Conservation (phyloP, 2,329 filamentous ascomycete species). For the Aspergillus vadensis region DNA sequence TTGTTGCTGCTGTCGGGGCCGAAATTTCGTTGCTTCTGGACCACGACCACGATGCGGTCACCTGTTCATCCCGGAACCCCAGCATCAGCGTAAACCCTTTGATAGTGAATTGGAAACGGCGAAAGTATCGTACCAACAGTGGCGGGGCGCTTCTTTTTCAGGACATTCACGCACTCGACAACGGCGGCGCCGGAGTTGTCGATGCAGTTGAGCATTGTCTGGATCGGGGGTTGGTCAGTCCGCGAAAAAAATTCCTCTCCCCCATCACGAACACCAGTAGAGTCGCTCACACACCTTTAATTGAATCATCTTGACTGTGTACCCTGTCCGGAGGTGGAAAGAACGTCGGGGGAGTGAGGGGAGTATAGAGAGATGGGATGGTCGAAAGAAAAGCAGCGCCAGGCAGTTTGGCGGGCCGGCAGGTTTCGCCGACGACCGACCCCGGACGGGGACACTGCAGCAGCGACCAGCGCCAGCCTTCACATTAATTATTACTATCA, state of each 20-base stretch:
- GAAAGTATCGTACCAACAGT: conserved; percentile 70
- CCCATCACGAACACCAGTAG: background rate
- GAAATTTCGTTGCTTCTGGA: conserved; percentile 89
- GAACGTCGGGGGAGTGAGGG: background rate
- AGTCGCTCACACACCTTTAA: conserved; percentile 63
- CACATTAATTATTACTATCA: too few species aligned
- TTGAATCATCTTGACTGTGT: conserved; percentile 77
- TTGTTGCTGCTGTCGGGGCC: conserved; percentile 70
- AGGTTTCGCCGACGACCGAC: conserved; percentile 32
- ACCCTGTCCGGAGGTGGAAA: conserved; percentile 19
- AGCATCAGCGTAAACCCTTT: background rate
- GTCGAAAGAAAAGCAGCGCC: conserved; percentile 24
- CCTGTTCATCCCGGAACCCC: conserved; percentile 54
- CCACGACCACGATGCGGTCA: conserved; percentile 94
- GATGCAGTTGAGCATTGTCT: conserved; percentile 99
- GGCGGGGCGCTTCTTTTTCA: conserved; percentile 83
- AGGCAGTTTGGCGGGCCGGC: conserved; percentile 14
- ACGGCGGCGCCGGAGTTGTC: conserved; percentile 98
- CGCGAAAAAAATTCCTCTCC: background rate
- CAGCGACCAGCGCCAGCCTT: too few species aligned
- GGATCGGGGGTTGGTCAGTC: conserved; percentile 14
- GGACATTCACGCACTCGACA: conserved; percentile 91
- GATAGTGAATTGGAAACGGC: background rate
- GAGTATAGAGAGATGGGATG: conserved; percentile 1
- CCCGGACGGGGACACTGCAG: conserved; percentile 16